Base-by-base conservation (phyloP, 257 asterid species). In the Nicotiana tabacum region DNA sequence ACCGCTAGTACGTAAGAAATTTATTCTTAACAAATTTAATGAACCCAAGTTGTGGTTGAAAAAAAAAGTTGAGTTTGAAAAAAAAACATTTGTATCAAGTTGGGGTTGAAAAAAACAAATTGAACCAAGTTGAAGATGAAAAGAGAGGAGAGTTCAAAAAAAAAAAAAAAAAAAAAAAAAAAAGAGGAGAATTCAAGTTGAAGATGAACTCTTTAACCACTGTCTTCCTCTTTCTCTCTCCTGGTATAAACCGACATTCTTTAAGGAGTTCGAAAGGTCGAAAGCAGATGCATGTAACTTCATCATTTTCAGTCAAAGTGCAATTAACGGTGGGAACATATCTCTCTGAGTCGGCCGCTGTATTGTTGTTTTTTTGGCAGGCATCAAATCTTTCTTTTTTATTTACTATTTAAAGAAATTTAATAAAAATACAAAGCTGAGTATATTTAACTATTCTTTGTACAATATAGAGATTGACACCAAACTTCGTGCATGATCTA, bases 161-260 rank as follows among this genome's bases (percentile, higher is more conserved):
- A 39, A 37, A 12, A 24, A 39, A 37, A 12, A 11, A 62, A 32
- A 60, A 0, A 2, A 37, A 4, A 21, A 43, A 16, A 10, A 16
- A n/a, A 78, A 39, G 21, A 1, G 18, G 61, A 51, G 81, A 81
- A 81, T 33, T 62, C 87, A 85, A 87, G 79, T 87, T 83, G 53
- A 81, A 87, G 67, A 67, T 72, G 78, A 58, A 24, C 21, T 79
- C 86, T 77, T 35, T 69, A 83, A 78, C n/a, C 6, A 9, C 30
- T 64, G 37, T 64, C 69, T 56, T 72, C 37, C 78, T 84, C 66
- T 58, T 76, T 85, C 81, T 55, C 43, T 77, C 18, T 55, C 81
- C 51, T 43, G 2, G 51, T 9, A 78, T 24, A 62, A 89, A 91
- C 90, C 93, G 90, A 91, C 94, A 81, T 87, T 85, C 84, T 46